Conservation (phyloP, 768 basidiomycete genomes). For the Leccinum obscurum region DNA sequence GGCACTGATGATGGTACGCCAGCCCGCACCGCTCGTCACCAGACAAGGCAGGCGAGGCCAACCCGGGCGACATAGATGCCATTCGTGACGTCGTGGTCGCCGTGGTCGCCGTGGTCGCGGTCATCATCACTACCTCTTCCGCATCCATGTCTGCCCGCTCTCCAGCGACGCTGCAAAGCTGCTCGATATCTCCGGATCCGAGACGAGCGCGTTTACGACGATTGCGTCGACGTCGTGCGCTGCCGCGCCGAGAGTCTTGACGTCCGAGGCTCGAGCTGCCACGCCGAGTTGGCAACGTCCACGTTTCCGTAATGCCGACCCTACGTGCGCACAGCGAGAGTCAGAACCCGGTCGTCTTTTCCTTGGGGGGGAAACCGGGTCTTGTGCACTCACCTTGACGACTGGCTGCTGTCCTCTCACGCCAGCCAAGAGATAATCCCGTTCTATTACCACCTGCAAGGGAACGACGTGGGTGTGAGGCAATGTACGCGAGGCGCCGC, state of each 20-base stretch:
- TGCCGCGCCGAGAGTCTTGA: slow-evolving; percentile 56
- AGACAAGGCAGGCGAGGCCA: slow-evolving; percentile 64
- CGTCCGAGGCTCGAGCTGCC: slow-evolving; percentile 76
- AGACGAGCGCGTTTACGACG: slow-evolving; percentile 75
- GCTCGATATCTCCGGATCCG: slow-evolving; percentile 82
- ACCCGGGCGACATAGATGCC: slow-evolving; percentile 45
- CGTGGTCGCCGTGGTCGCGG: not conserved
- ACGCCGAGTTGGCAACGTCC: slow-evolving; percentile 64
- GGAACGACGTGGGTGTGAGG: too few species aligned
- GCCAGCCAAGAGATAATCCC: too few species aligned
- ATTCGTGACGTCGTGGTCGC: not conserved
- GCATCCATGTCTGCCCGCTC: slow-evolving; percentile 66
- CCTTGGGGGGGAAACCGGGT: not conserved
- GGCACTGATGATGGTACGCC: slow-evolving; percentile 13
- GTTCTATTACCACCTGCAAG: too few species aligned
- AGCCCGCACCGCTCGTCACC: slow-evolving; percentile 46
- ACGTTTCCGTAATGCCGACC: slow-evolving; percentile 73
- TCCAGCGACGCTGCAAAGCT: slow-evolving; percentile 83
- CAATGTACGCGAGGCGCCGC: too few species aligned
- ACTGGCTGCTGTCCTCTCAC: slow-evolving; percentile 38
- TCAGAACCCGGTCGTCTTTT: slow-evolving; percentile 1
- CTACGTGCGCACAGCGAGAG: slow-evolving; percentile 41
- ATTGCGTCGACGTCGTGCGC: slow-evolving; percentile 74
- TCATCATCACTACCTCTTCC: slow-evolving; percentile 49
- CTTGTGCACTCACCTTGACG: slow-evolving; percentile 56